Percentiles rank a stretch among this genome's conserved stretches.
These are phyloP conservation scores for Leccinum disarticulatum DNA, from an alignment of 768 basidiomycete species.

Conservation along the genomic window DNA sequence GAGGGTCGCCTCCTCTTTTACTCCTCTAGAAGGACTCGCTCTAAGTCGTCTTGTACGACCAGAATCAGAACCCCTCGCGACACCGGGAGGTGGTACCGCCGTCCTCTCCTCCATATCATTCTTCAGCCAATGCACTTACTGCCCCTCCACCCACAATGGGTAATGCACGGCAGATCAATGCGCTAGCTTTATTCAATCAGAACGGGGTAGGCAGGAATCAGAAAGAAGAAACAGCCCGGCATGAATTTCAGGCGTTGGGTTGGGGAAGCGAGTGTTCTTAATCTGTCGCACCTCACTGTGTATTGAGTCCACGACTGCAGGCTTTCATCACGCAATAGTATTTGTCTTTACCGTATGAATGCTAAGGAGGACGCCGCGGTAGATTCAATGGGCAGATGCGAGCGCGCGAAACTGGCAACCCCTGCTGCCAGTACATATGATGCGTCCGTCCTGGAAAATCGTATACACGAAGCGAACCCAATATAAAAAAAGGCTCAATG, in stretches of 20 bases:
- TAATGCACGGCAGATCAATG: slow-evolving; percentile 29
- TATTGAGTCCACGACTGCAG: slow-evolving; percentile 8
- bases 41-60: slow-evolving; percentile 56
- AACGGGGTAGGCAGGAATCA: slow-evolving; percentile 56
- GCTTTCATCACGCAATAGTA: neutral
- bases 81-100: slow-evolving; percentile 15
- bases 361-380: too few relatives aligned
- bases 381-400: too few relatives aligned
- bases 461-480: too few relatives aligned
- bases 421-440: too few relatives aligned
- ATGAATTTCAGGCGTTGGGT: slow-evolving; percentile 52
- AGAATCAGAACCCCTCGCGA: slow-evolving; percentile 24
- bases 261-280: slow-evolving; percentile 40
- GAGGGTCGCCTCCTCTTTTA: slow-evolving; percentile 57
- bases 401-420: too few relatives aligned
- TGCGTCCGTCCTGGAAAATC: too few relatives aligned
- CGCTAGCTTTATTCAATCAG: slow-evolving; percentile 52
- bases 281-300: neutral
- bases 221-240: slow-evolving; percentile 61
- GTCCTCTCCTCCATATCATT: slow-evolving; percentile 24
- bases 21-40: slow-evolving; percentile 54
- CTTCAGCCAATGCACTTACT: slow-evolving; percentile 11
- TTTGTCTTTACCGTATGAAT: too few relatives aligned
- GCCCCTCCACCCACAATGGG: slow-evolving; percentile 22
- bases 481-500: too few relatives aligned